phyloP scores from a whole-genome alignment of 306 rosid genomes.

The Carpinus fangiana region DNA sequence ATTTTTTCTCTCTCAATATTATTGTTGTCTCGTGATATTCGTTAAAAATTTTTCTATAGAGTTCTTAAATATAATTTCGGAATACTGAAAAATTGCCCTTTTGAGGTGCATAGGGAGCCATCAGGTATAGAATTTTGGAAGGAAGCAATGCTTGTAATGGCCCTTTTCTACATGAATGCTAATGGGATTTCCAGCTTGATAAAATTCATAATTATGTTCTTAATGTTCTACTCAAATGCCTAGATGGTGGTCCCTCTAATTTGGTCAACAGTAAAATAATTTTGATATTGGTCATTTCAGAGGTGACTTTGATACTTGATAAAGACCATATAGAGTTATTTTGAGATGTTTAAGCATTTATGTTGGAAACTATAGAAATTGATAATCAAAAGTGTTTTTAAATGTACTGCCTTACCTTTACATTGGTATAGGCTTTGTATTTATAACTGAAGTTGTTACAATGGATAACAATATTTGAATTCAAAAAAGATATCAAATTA shows the following conservation, averaged over 20 bases:
- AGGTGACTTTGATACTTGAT: background rate
- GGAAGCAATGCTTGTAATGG: background rate
- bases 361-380: background rate
- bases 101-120: background rate
- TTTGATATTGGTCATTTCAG: background rate
- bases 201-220: background rate
- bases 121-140: background rate
- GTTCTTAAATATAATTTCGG: background rate
- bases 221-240: background rate
- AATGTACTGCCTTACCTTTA: too few species aligned
- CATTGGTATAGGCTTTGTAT: too few species aligned
- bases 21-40: slow-evolving; percentile 1
- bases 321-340: background rate
- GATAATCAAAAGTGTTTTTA: too few species aligned
- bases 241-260: background rate
- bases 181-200: background rate
- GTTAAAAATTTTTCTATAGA: background rate
- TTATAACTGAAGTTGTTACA: too few species aligned
- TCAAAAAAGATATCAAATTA: too few species aligned
- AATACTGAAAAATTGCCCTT: background rate
- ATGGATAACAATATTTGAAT: too few species aligned
- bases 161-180: background rate
- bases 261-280: background rate
- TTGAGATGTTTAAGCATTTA: background rate
- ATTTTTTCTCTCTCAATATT: background rate